These are phyloP conservation scores for Starmerella apis DNA, from an alignment of 805 yeast genomes.

Conservation along the genomic window DNA sequence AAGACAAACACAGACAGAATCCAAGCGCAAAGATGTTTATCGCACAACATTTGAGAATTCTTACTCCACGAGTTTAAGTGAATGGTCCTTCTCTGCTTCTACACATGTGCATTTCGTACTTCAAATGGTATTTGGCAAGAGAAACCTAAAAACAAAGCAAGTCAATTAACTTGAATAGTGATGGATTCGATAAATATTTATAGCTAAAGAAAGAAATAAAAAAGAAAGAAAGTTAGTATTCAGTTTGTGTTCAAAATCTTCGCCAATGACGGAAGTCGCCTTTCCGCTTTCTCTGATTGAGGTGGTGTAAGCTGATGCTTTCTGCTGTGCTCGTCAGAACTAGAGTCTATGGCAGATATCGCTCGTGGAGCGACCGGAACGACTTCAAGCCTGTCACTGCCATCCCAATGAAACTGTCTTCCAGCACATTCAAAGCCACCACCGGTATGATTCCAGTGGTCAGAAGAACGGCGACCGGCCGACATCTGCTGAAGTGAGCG, in stretches of 20 bases:
- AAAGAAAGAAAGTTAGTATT: background rate
- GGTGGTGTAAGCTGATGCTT: background rate
- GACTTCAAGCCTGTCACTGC: constrained; percentile 28
- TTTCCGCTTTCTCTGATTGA: background rate
- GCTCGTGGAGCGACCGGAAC: constrained; percentile 1
- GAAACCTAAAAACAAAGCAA: background rate
- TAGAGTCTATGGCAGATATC: too few species aligned
- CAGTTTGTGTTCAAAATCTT: constrained; percentile 11
- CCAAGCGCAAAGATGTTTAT: too few species aligned
- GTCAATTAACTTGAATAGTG: background rate
- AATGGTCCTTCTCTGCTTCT: too few species aligned
- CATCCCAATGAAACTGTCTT: constrained; percentile 35
- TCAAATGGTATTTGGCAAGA: too few species aligned
- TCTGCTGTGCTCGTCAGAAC: background rate
- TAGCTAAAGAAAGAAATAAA: background rate
- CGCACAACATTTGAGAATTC: too few species aligned
- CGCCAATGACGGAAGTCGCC: constrained; percentile 15
- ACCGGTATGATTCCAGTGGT: constrained; percentile 22
- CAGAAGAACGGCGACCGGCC: constrained; percentile 22
- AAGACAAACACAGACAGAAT: background rate
- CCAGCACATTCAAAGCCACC: constrained; percentile 36
- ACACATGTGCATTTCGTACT: too few species aligned
- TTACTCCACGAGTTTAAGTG: too few species aligned
- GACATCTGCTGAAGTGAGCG: constrained; percentile 36
- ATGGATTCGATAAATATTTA: background rate